Conservation (phyloP, 2,329 filamentous ascomycete genomes). For the Diaporthe humulicola region DNA sequence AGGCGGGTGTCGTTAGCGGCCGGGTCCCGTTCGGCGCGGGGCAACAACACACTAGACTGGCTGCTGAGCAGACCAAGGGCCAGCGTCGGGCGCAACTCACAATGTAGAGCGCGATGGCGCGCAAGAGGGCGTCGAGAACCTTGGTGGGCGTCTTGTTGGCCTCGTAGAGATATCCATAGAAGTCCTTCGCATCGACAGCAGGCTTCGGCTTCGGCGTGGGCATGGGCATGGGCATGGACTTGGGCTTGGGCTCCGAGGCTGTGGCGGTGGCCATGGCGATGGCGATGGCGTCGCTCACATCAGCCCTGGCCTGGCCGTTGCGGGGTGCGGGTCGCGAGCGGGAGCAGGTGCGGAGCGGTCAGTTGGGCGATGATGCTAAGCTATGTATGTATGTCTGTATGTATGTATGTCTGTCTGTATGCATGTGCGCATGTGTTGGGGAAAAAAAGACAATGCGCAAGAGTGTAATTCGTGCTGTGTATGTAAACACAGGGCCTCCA, state of each 20-base stretch:
- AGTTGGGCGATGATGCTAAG: constrained; percentile 10
- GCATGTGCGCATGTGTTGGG: constrained; percentile 3
- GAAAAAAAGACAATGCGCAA: background rate
- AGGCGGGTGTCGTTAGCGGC: constrained; percentile 39
- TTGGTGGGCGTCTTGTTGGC: constrained; percentile 76
- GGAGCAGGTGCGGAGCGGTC: background rate
- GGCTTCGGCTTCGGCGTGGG: constrained; percentile 17
- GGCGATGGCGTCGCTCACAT: constrained; percentile 23
- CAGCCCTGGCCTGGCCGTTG: constrained; percentile 22
- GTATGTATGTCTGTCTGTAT: background rate
- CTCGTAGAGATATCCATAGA: constrained; percentile 78
- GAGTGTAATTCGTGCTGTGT: background rate
- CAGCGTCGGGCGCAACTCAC: constrained; percentile 59
- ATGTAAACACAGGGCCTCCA: constrained; percentile 27
- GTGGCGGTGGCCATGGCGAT: constrained; percentile 37
- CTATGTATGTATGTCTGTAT: constrained; percentile 7
- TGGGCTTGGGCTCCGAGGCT: constrained; percentile 22
- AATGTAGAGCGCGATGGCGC: constrained; percentile 77
- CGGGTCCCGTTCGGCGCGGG: constrained; percentile 2
- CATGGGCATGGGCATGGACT: constrained; percentile 10
- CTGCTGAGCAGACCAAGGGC: background rate
- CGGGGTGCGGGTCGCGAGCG: background rate
- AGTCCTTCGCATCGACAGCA: constrained; percentile 49
- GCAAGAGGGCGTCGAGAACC: constrained; percentile 75
- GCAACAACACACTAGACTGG: background rate